A percentile compares a stretch with the other conserved stretches of the same genome.
Evolutionary conservation across 2,329 filamentous ascomycete genomes (phyloP).

Genomic region (Rachicladosporium sp.): DNA sequence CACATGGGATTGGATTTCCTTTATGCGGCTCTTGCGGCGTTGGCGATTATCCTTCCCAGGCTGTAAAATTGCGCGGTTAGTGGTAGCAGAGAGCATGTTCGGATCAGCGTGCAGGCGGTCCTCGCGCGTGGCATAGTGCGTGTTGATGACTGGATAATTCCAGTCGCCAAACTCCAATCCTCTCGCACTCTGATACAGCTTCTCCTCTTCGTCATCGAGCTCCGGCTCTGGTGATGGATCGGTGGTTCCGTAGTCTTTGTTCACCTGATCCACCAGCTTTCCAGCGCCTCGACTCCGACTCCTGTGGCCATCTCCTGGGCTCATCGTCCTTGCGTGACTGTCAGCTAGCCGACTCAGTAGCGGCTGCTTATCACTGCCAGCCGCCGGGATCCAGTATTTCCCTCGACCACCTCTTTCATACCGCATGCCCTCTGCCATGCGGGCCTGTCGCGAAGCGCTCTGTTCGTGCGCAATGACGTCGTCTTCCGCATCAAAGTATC

Average conservation of each 20-base stretch:
- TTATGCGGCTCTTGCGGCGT: constrained; percentile 36
- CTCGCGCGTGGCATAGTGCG: constrained; percentile 59
- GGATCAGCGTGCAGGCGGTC: constrained; percentile 46
- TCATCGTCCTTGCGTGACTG: constrained; percentile 40
- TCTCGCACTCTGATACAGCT: constrained; percentile 56
- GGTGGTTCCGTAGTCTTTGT: constrained; percentile 34
- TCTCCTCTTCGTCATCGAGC: constrained; percentile 60
- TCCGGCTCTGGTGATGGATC: constrained; percentile 37
- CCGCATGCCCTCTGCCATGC: constrained; percentile 88
- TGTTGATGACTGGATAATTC: constrained; percentile 95
- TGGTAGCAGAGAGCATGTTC: constrained; percentile 41
- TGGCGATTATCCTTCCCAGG: constrained; percentile 38
- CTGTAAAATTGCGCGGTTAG: constrained; percentile 42
- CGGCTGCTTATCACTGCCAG: constrained; percentile 41
- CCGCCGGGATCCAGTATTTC: constrained; percentile 96
- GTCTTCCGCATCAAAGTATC: constrained; percentile 85
- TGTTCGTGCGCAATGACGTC: constrained; percentile 92
- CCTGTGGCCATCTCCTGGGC: constrained; percentile 28
- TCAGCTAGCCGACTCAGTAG: constrained; percentile 27
- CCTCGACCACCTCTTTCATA: constrained; percentile 91
- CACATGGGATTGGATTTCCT: constrained; percentile 29
- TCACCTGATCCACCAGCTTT: too few relatives aligned
- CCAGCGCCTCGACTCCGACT: constrained; percentile 23
- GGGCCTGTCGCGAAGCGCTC: constrained; percentile 72
- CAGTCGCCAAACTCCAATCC: constrained; percentile 75